Evolutionary conservation across 1,139 yeast genomes (phyloP), one percentile per base, ranked within the genome.

Genomic region (Suhomyces coccinellae): DNA sequence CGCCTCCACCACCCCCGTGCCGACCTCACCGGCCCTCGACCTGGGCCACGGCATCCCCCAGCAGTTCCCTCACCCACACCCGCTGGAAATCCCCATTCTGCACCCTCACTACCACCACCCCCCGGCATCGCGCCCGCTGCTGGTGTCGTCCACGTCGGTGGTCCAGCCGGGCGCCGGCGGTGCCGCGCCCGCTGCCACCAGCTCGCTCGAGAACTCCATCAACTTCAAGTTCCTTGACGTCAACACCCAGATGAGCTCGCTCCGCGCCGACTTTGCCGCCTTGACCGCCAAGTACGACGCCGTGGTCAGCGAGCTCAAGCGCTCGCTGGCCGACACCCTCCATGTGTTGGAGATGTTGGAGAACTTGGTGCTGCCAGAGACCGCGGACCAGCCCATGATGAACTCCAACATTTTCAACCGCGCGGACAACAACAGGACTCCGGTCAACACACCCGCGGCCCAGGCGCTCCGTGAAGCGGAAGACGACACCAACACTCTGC

Each of bases 291-390:
- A 73, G 39, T 75, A 75, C 50, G 83, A 79, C 29, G 53, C 67
- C 9, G 68, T 79, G 6, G 62, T 66, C 28, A 75, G 70, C 8
- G 83, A 79, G 34, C 55, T 78, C 45, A 68, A 73, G 35, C 66
- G 67, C 41, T 69, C 74, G n/a, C 78, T 77, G 51, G 53, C 67
- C 41, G 85, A 81, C 53, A 66, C 79, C 59, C 71, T 80, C 2
- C 69, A 70, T 29, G 47, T 80, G 5, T 55, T 81, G 32, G 85
- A 80, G 38, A 57, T 75, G 39, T 53, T 80, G 38, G 78, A 75
- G 43, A 72, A 62, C 36, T 50, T 59, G 22, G 44, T 34, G 22
- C 35, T 31, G 7, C 15, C 36, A 4, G 40, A 38, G 10, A 24
- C 33, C 5, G 43, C 27, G 2, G 11, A 29, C 16, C 30, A 30